Evolutionary conservation across 306 rosid species (phyloP).

Genomic region (Lupinus albus): DNA sequence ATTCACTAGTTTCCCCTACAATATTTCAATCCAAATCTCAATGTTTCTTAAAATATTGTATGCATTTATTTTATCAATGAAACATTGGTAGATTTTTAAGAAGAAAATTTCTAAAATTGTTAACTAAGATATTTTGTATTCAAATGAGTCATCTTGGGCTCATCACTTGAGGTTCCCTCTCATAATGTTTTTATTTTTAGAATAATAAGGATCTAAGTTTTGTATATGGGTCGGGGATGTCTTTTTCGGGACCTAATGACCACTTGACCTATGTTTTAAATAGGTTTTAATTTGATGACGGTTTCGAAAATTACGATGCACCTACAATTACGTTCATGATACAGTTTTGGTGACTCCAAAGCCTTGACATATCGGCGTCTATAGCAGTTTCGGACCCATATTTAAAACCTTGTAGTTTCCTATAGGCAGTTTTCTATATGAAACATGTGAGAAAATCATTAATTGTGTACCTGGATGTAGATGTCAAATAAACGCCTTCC

Average conservation of each 20-base stretch:
- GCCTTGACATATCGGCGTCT: too few species aligned
- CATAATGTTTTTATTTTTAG: not conserved
- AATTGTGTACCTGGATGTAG: slow-evolving; percentile 55
- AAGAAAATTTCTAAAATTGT: not conserved
- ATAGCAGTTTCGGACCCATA: too few species aligned
- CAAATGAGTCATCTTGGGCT: too few species aligned
- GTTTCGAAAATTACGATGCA: too few species aligned
- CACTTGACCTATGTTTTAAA: not conserved
- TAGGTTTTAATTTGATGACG: too few species aligned
- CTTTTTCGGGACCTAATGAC: not conserved
- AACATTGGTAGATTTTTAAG: not conserved
- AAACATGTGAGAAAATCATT: not conserved
- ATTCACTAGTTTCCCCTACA: slow-evolving; percentile 45
- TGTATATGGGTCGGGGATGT: not conserved
- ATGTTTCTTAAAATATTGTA: not conserved
- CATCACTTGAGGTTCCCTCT: too few species aligned
- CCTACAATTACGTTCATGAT: too few species aligned
- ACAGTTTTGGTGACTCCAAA: too few species aligned
- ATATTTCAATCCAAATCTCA: slow-evolving; percentile 6
- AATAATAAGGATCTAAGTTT: not conserved
- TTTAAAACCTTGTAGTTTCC: too few species aligned
- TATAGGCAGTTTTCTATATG: not conserved
- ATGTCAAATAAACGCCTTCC: slow-evolving; percentile 63
- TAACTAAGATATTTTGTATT: not conserved
- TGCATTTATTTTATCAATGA: not conserved